Base-by-base conservation (phyloP, 2,329 filamentous ascomycete species). In the Penicillium sp. region DNA sequence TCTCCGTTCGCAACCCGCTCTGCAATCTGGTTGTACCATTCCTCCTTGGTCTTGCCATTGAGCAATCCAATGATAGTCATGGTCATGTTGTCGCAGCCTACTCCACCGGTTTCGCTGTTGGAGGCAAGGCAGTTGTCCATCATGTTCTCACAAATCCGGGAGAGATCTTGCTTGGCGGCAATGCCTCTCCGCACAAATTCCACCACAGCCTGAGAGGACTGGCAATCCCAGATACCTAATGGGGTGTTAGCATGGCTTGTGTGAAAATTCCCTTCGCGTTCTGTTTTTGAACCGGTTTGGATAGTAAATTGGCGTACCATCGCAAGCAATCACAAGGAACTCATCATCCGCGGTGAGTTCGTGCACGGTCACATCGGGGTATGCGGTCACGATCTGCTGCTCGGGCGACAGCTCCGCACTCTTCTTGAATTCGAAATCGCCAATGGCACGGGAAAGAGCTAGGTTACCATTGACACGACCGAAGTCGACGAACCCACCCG, bases 361-460 rank as follows among this genome's bases (percentile, higher is more conserved):
- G 66, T 98, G 93, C 46, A 87, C 79, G 39, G 88, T 87, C 30
- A 98, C 89, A 64, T 98, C 93, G 15, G 93, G 93, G 69, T 84
- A 97, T 4, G 93, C 93, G 11, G 93, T 98, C 29, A 98, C 93
- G 53, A 98, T 97, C 70, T 98, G 93, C 64, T 94, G 87, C 73
- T 98, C 93, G n/a, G 93, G 93, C 3, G 91, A 84, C 33, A 98
- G 81, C 62, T 96, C 90, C 56, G 91, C 87, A 67, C 89, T 95
- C 79, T 97, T 97, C 79, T 98, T 98, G 79, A 98, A 98, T 67
- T 98, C 93, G 63, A 98, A 98, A 68, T 98, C 93, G 57, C 93
- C 93, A 68, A 98, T 96, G 57, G 93, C 93, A 68, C 93, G 86
- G 48, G 93, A 98, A 47, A 98, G 77, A 32, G 93, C 93, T 31